phyloP scores from a whole-genome alignment of 345 rosid species.

The Salix exigua region DNA sequence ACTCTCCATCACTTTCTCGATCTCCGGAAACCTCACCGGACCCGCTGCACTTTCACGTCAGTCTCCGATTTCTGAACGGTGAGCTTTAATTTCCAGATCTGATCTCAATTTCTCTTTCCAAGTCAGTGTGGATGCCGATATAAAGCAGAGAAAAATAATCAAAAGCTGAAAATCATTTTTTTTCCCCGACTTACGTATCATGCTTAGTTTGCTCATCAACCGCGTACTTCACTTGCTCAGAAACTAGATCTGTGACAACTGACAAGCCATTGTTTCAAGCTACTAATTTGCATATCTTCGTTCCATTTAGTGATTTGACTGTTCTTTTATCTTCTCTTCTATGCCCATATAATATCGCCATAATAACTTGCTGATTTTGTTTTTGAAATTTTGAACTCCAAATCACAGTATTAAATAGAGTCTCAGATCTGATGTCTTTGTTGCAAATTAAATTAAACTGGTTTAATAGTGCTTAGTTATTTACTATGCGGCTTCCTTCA shows the following conservation, averaged over 20 bases:
- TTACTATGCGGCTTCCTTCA: neutral
- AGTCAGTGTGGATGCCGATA: neutral
- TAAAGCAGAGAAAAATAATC: neutral
- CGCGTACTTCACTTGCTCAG: neutral
- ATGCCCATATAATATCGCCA: neutral
- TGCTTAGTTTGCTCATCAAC: neutral
- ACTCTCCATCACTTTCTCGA: slow-evolving; percentile 1
- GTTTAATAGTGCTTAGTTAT: neutral
- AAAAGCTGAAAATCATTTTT: neutral
- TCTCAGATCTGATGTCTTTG: neutral
- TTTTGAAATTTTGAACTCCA: neutral
- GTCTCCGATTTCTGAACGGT: neutral
- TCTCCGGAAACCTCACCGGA: neutral
- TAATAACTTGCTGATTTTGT: neutral
- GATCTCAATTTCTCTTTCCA: neutral
- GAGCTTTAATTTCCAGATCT: neutral
- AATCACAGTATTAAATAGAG: neutral
- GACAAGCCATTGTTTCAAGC: neutral
- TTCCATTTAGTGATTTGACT: neutral
- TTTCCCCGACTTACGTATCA: neutral
- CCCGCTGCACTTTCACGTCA: neutral
- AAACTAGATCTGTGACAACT: neutral
- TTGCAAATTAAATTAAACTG: neutral
- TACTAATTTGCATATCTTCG: neutral
- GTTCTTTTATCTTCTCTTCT: neutral